Percentiles rank a stretch among this genome's conserved stretches.
These are phyloP conservation scores for Monosporascus sp. DNA, from an alignment of 2,329 filamentous ascomycete species.

Conservation along the genomic window DNA sequence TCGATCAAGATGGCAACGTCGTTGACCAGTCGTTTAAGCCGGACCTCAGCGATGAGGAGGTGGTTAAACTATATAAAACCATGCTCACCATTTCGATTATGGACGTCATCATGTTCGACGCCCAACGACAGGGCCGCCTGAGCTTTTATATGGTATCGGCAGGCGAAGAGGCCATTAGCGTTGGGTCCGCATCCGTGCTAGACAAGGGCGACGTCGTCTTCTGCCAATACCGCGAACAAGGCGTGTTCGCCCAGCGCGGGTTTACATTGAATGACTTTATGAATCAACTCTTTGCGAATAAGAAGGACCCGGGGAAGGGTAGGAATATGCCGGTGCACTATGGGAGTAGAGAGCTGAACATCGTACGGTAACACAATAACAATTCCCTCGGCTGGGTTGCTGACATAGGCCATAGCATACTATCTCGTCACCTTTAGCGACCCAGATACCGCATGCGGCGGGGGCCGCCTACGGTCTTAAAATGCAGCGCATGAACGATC, in stretches of 20 bases:
- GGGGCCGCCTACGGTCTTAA: constrained; percentile 87
- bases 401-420: constrained; percentile 56
- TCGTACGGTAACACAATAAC: constrained; percentile 47
- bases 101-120: constrained; percentile 97
- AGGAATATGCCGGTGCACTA: constrained; percentile 99
- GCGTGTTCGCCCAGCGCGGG: constrained; percentile 83
- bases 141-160: constrained; percentile 98
- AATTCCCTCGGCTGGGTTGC: neutral
- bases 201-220: constrained; percentile 85
- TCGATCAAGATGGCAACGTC: constrained; percentile 81
- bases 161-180: constrained; percentile 88
- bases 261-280: constrained; percentile 88
- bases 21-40: constrained; percentile 67
- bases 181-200: constrained; percentile 81
- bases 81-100: constrained; percentile 73
- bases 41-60: constrained; percentile 60
- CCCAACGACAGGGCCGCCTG: constrained; percentile 86
- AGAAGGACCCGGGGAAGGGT: constrained; percentile 70
- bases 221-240: constrained; percentile 90
- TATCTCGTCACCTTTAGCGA: constrained; percentile 79
- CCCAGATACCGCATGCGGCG: constrained; percentile 82
- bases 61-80: constrained; percentile 56
- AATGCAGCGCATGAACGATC: constrained; percentile 68
- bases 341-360: constrained; percentile 75
- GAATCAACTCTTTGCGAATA: constrained; percentile 89